Evolutionary conservation across 2,329 filamentous ascomycete species (phyloP), one percentile per base, ranked within the genome.

Genomic region (Penicillium frequentans): DNA sequence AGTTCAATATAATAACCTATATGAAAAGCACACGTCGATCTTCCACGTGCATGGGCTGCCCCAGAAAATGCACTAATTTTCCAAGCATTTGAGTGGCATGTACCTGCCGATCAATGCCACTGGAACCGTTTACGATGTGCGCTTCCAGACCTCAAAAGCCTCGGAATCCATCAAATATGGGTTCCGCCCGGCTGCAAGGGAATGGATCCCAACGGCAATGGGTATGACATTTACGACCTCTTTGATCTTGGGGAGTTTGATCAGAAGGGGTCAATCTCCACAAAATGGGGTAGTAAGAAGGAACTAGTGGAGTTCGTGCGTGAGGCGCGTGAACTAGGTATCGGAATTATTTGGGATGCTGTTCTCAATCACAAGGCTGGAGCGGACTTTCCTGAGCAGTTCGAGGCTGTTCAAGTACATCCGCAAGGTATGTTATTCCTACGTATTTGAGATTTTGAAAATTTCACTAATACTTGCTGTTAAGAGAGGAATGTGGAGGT

Each of bases 71-170:
- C 60, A 16, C 82, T 85, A 52, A 84, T 91, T 73, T 81, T 91
- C 62, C 87, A 90, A 71, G 84, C 80, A 9, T 91, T 90, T 68
- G 89, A 91, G 76, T 91, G 88, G 88, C 86, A 91, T 69, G 79
- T 85, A 3, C 86, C 86, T 3, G 81, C 82, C 43, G 83, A 87
- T 63, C 73, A 81, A 50, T 75, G 79, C 50, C 87, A 90, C 72
- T 90, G 85, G 83, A 74, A 77, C 35, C 83, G 86, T 9, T 79
- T 90, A 1, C 73, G 75, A 14, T 71, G 75, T 23, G 78, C 79
- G 5, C 68, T 89, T 1, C 80, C 83, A 0, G 74, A 76, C 3
- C 77, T 90, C 4, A 84, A 85, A 63, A 74, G 79, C 0, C 79
- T 86, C 33, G 88, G 88, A 1, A 77, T 90, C 48, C 82, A 84